These are phyloP conservation scores for Elsinoe australis DNA, from an alignment of 2,329 filamentous ascomycete species.

Conservation along the genomic window DNA sequence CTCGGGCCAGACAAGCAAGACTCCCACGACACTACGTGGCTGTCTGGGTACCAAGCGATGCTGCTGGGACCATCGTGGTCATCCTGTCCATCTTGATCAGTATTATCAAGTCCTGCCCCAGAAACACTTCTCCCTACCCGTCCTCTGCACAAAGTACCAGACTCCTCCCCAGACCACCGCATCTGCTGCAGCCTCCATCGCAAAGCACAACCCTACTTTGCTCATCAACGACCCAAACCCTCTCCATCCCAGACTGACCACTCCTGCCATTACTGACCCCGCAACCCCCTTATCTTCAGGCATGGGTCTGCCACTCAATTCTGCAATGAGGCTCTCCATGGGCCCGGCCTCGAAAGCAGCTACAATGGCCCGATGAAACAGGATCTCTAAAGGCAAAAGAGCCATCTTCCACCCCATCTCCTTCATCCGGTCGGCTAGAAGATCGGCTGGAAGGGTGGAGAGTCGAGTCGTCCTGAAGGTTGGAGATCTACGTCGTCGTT, in stretches of 20 bases:
- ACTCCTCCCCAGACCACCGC: conserved; percentile 16
- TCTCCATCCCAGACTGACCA: background rate
- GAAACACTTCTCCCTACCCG: conserved; percentile 12
- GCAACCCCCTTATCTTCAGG: background rate
- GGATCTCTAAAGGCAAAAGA: background rate
- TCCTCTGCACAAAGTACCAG: conserved; percentile 12
- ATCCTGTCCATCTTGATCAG: too few relatives aligned
- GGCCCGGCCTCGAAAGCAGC: conserved; percentile 10
- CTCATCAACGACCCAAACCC: conserved; percentile 9
- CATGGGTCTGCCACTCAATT: background rate
- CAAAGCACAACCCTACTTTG: conserved; percentile 20
- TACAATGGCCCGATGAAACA: conserved; percentile 8
- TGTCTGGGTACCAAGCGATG: too few relatives aligned
- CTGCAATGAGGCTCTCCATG: conserved; percentile 1
- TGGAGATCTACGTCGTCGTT: background rate
- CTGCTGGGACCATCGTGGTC: too few relatives aligned
- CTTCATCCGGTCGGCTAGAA: conserved; percentile 9
- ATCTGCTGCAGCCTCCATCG: conserved; percentile 17
- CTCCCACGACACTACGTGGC: too few relatives aligned
- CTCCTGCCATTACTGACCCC: background rate
- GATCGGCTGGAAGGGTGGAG: conserved; percentile 7
- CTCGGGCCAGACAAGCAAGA: too few relatives aligned
- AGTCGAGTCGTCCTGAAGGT: conserved; percentile 9
- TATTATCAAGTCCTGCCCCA: conserved; percentile 17
- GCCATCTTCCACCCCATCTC: conserved; percentile 1